phyloP scores from a whole-genome alignment of 163 green algal genomes.

The Scenedesmus sp. region DNA sequence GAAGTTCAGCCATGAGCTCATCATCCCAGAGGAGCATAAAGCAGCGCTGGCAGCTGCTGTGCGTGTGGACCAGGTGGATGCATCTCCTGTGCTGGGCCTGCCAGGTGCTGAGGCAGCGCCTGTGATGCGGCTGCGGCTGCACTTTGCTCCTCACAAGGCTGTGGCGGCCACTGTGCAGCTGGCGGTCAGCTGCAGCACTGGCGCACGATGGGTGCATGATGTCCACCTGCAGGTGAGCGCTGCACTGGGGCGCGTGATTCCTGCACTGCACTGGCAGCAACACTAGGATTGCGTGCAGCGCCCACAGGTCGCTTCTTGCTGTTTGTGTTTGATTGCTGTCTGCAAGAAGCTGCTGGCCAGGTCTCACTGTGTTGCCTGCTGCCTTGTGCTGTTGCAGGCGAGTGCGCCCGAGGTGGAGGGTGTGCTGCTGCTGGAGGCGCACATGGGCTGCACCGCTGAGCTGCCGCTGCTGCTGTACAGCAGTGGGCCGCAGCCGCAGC shows the following conservation, averaged over 20 bases:
- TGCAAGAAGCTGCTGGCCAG: no score
- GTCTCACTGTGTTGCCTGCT: not conserved
- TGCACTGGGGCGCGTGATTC: not conserved
- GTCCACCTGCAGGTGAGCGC: constrained; percentile 21
- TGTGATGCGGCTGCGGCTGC: constrained; percentile 13
- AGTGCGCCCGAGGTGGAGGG: constrained; percentile 72
- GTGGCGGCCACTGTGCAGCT: constrained; percentile 11
- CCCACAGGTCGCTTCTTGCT: not conserved
- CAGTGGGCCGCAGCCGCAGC: constrained; percentile 53
- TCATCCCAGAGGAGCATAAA: constrained; percentile 52
- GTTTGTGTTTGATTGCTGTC: not conserved
- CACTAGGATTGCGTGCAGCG: not conserved
- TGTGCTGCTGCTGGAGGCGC: constrained; percentile 67
- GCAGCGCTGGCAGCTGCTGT: constrained; percentile 8
- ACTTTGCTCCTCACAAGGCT: constrained; percentile 32
- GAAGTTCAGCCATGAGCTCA: constrained; percentile 59
- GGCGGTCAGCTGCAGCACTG: not conserved
- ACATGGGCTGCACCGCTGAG: constrained; percentile 62
- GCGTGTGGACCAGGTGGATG: constrained; percentile 29
- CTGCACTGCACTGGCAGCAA: not conserved
- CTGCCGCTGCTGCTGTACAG: constrained; percentile 65
- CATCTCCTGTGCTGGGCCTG: not conserved
- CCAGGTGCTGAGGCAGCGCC: not conserved
- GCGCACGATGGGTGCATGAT: constrained; percentile 44
- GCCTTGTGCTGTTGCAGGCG: constrained; percentile 44